These are phyloP conservation scores for Penicillium lividum DNA, from an alignment of 495 filamentous ascomycete genomes.

Conservation along the genomic window DNA sequence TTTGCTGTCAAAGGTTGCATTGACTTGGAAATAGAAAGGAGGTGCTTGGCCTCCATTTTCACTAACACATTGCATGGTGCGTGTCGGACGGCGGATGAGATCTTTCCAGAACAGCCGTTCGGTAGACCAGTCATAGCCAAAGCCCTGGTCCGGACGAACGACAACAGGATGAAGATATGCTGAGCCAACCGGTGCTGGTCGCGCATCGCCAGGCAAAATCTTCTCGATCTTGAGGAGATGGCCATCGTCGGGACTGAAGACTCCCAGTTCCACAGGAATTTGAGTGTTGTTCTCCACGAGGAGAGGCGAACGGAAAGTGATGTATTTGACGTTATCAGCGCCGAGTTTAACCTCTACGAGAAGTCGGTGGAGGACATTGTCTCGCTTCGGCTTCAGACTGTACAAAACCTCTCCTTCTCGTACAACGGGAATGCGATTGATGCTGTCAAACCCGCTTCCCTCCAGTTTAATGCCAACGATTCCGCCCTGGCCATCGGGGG, in stretches of 20 bases:
- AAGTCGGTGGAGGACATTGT: slow-evolving; percentile 80
- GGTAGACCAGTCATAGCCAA: slow-evolving; percentile 92
- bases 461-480: slow-evolving; percentile 82
- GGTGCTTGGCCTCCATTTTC: slow-evolving; percentile 75
- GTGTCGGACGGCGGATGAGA: slow-evolving; percentile 76
- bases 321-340: slow-evolving; percentile 92
- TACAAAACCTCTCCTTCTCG: slow-evolving; percentile 93
- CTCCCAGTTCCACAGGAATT: slow-evolving; percentile 92
- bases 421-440: slow-evolving; percentile 84
- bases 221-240: slow-evolving; percentile 97
- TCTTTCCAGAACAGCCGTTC: slow-evolving; percentile 92
- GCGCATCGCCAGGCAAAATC: slow-evolving; percentile 85
- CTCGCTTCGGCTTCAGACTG: slow-evolving; percentile 78
- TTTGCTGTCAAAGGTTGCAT: slow-evolving; percentile 76
- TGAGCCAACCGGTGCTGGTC: slow-evolving; percentile 90
- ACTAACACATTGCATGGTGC: slow-evolving; percentile 81
- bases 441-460: slow-evolving; percentile 87
- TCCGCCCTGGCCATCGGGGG: slow-evolving; percentile 75
- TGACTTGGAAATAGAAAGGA: slow-evolving; percentile 95
- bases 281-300: slow-evolving; percentile 97
- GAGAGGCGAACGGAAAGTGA: slow-evolving; percentile 93
- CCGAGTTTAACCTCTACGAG: slow-evolving; percentile 91
- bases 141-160: slow-evolving; percentile 92
- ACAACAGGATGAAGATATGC: slow-evolving; percentile 87
- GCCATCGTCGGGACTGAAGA: slow-evolving; percentile 84